Evolutionary conservation across 257 asterid species (phyloP).

Genomic region (Solanum acaule): DNA sequence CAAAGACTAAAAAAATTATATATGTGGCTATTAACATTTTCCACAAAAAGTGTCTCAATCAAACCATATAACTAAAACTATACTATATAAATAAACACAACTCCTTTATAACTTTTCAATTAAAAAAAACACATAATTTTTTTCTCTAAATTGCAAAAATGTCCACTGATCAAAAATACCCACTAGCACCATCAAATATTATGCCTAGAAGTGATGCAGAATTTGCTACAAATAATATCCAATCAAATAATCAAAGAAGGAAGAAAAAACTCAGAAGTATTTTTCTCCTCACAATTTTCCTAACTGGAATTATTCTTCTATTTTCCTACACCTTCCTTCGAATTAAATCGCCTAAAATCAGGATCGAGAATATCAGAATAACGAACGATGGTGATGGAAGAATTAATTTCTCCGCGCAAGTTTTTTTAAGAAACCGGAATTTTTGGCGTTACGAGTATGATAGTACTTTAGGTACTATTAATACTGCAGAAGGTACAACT

Average conservation of each 20-base stretch:
- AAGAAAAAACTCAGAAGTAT: constrained; percentile 18
- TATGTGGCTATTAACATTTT: background rate
- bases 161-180: background rate
- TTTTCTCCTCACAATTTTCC: constrained; percentile 14
- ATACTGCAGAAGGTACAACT: background rate
- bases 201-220: constrained; percentile 36
- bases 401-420: background rate
- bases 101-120: background rate
- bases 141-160: background rate
- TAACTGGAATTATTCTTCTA: constrained; percentile 10
- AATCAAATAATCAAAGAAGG: constrained; percentile 7
- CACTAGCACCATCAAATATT: constrained; percentile 25
- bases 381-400: background rate
- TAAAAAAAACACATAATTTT: background rate
- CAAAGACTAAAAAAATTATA: background rate
- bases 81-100: background rate
- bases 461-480: background rate
- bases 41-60: background rate
- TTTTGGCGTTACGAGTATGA: background rate
- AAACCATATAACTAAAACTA: background rate
- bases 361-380: constrained; percentile 11
- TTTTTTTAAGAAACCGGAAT: background rate
- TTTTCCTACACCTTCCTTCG: constrained; percentile 16
- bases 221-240: constrained; percentile 4
- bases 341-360: constrained; percentile 13